Percentiles rank a stretch among this genome's conserved stretches.
Evolutionary conservation across 805 yeast genomes (phyloP).

Genomic region (Vanderwaltozyma polyspora): DNA sequence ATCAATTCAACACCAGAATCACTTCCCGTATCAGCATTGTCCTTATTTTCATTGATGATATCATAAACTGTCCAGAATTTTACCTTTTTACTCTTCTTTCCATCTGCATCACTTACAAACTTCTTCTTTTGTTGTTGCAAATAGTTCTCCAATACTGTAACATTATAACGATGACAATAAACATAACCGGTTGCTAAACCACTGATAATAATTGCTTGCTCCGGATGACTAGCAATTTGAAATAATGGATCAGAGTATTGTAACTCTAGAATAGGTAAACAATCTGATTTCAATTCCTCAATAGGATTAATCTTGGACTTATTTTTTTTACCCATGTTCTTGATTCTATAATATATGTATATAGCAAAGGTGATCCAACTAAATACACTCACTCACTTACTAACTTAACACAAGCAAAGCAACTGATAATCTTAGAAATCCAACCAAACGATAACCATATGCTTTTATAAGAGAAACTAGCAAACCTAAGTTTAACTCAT

Average conservation of each 20-base stretch:
- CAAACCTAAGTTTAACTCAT: too few species aligned
- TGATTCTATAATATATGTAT: not conserved
- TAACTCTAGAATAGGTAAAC: slow-evolving; percentile 28
- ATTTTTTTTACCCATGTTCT: slow-evolving; percentile 5
- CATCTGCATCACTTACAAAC: slow-evolving; percentile 17
- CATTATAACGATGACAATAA: slow-evolving; percentile 47
- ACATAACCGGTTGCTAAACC: slow-evolving; percentile 83
- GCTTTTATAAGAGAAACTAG: too few species aligned
- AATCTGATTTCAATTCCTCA: slow-evolving; percentile 5
- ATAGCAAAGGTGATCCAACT: too few species aligned
- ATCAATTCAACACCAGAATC: slow-evolving; percentile 24
- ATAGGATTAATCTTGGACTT: slow-evolving; percentile 12
- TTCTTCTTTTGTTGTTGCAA: slow-evolving; percentile 11
- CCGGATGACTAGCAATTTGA: slow-evolving; percentile 68
- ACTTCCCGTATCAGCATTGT: slow-evolving; percentile 16
- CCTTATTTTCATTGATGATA: slow-evolving; percentile 6
- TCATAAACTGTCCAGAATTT: slow-evolving; percentile 33
- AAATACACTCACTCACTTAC: too few species aligned
- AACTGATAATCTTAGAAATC: too few species aligned
- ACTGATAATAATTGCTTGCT: slow-evolving; percentile 45
- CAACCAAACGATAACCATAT: too few species aligned
- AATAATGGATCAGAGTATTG: slow-evolving; percentile 55
- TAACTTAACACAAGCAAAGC: too few species aligned
- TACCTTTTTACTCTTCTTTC: slow-evolving; percentile 20
- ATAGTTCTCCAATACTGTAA: slow-evolving; percentile 30